Evolutionary conservation across 257 asterid species (phyloP).

Genomic region (Craterostigma plantagineum): DNA sequence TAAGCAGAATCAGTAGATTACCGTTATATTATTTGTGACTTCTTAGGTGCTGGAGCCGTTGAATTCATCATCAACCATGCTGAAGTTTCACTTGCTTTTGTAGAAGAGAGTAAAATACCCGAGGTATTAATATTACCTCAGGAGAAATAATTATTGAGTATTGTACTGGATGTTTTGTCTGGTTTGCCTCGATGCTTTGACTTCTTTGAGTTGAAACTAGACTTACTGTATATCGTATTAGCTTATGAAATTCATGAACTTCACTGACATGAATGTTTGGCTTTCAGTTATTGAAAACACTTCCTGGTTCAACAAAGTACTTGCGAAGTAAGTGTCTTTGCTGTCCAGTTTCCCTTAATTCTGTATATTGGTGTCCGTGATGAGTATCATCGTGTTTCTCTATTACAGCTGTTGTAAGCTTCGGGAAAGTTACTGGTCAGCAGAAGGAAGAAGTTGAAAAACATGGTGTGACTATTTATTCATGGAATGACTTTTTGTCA

Average conservation of each 20-base stretch:
- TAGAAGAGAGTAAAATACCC: constrained; percentile 73
- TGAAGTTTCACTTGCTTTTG: constrained; percentile 72
- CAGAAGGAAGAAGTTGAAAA: constrained; percentile 62
- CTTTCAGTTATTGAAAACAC: constrained; percentile 64
- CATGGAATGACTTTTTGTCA: constrained; percentile 73
- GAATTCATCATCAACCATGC: constrained; percentile 94
- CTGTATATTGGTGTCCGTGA: constrained; percentile 9
- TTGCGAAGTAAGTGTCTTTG: constrained; percentile 53
- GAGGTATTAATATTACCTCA: constrained; percentile 30
- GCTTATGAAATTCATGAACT: constrained; percentile 5
- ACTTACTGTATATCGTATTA: too few relatives aligned
- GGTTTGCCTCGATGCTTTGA: too few relatives aligned
- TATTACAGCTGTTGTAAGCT: constrained; percentile 68
- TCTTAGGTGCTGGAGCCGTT: constrained; percentile 84
- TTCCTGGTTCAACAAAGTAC: constrained; percentile 46
- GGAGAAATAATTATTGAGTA: too few relatives aligned
- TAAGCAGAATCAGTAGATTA: constrained; percentile 1
- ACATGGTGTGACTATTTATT: constrained; percentile 36
- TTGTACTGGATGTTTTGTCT: too few relatives aligned
- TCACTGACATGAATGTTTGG: constrained; percentile 14
- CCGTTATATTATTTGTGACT: constrained; percentile 11
- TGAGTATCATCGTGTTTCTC: constrained; percentile 9
- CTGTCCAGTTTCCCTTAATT: constrained; percentile 9
- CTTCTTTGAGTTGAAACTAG: too few relatives aligned
- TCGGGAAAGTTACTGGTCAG: constrained; percentile 48